Base-by-base conservation (phyloP, 2,329 filamentous ascomycete genomes). In the Aspergillus japonicus region DNA sequence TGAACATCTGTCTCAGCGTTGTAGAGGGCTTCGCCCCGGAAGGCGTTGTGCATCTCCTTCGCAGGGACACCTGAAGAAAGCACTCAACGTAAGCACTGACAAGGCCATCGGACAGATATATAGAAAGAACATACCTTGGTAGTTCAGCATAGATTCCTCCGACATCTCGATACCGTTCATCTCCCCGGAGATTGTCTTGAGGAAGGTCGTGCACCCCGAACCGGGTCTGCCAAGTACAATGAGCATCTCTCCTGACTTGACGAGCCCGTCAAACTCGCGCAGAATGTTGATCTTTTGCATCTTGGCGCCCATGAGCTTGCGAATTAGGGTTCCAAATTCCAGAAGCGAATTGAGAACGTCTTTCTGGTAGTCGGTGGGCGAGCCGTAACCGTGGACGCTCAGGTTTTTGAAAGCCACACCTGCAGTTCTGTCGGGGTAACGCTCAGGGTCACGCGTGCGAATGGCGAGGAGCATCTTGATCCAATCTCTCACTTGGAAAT, bases 1-100 rank as follows among this genome's bases (percentile, higher is more conserved):
- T 94, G 90, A 4, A 91, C 88, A 71, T 96, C 91, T 39, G 90
- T 87, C 74, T 94, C 91, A 62, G 90, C 90, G 0, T 89, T 92
- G 77, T 95, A 95, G 73, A 95, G 93, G 62, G 89, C 90, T 75
- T 96, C 91, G 65, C 91, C 91, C 24, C 90, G 87, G 78, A 94
- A 92, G n/a, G 81, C 81, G 10, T 84, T 85, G 76, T 89, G 86
- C 89, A 54, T 64, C 24, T 58, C 48, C 4, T 56, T 68, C 42
- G 71, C 69, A 12, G 72, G 67, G 26, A 75, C 72, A 61, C 76
- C 77, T 55, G 12, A 10, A 33, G 3, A 12, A 23, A 26, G 21
- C 2, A 19, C 21, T 10, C 7, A 8, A 16, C 4, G 51, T 53
- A 23, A 53, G 51, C 21, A 53, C 5, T n/a, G 11, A 11, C 23